These are phyloP conservation scores for Phoma sp. DNA, from an alignment of 2,329 filamentous ascomycete species.

Conservation along the genomic window DNA sequence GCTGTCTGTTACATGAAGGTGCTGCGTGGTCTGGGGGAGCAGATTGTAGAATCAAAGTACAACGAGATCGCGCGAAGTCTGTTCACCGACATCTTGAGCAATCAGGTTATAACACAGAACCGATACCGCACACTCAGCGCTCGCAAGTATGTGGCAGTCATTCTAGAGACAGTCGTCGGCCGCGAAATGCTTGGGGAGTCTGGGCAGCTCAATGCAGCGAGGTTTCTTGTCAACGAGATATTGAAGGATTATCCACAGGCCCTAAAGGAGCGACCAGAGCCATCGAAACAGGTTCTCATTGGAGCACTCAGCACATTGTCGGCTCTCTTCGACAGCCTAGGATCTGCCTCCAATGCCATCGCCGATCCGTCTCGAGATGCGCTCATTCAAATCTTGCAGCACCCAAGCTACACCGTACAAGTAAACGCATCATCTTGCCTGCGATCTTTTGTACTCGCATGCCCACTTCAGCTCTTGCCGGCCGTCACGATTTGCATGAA, in stretches of 20 bases:
- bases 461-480: conserved; percentile 88
- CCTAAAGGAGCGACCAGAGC: conserved; percentile 85
- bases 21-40: conserved; percentile 79
- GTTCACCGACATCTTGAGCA: conserved; percentile 79
- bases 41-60: conserved; percentile 83
- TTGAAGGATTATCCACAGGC: conserved; percentile 95
- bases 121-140: conserved; percentile 87
- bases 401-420: conserved; percentile 96
- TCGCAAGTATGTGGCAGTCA: conserved; percentile 81
- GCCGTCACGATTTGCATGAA: conserved; percentile 97
- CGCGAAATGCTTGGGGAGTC: conserved; percentile 85
- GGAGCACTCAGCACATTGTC: conserved; percentile 80
- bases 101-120: conserved; percentile 78
- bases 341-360: conserved; percentile 79
- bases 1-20: conserved; percentile 87
- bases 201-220: conserved; percentile 83
- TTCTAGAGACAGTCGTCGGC: conserved; percentile 85
- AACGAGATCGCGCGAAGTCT: conserved; percentile 81
- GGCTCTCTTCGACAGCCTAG: conserved; percentile 79
- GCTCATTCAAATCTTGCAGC: conserved; percentile 86
- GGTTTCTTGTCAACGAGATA: conserved; percentile 82
- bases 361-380: conserved; percentile 87
- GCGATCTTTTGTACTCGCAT: conserved; percentile 86
- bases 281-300: conserved; percentile 84
- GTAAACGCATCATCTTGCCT: conserved; percentile 87